Evolutionary conservation across 1,284 basidiomycete species (phyloP), one percentile per base, ranked within the genome.

Genomic region (Singerocomus inundabilis): DNA sequence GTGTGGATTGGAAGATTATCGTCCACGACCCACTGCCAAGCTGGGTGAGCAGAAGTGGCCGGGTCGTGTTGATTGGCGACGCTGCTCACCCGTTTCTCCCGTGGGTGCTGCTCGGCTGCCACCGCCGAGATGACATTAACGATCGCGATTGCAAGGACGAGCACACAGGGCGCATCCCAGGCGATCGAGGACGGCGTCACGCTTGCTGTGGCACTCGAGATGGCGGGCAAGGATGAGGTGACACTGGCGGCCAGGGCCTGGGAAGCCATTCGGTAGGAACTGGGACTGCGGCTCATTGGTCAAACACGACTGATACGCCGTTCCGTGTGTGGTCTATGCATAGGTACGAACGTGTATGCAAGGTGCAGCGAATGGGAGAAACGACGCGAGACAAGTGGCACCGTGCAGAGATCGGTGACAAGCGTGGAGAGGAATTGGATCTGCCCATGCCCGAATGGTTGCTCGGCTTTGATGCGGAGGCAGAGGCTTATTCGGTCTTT

Each of bases 1-100:
- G 64, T n/a, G 51, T 67, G 18, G 63, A 65, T 40, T 70, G 66
- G 68, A 69, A 64, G 50, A 44, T 68, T n/a, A 56, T 64, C 18
- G 53, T 64, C 42, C 62, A 64, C 15, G 64, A 69, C 30, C 66
- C 64, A 13, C 55, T 66, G 7, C 60, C 59, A 31, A 66, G 55
- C n/a, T 67, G 66, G 62, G 49, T 70, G 44, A 67, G 59, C 46
- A 56, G 50, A 35, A 44, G 47, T 13, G 69, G 59, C 7, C 45
- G 57, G 21, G 53, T 67, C 6, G 50, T 58, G 8, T 55, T 71
- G 31, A 62, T 69, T 33, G 66, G 68, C 11, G 61, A 68, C 39
- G 60, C 62, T 18, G 64, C 68, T 42, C 64, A 63, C 48, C 69
- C 58, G 3, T 65, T 68, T 51, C 55, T 69, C 5, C 61, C 62